A percentile compares a stretch with the other conserved stretches of the same genome.
Conservation (phyloP, 257 asterid genomes). For the Primulina huaijiensis region DNA sequence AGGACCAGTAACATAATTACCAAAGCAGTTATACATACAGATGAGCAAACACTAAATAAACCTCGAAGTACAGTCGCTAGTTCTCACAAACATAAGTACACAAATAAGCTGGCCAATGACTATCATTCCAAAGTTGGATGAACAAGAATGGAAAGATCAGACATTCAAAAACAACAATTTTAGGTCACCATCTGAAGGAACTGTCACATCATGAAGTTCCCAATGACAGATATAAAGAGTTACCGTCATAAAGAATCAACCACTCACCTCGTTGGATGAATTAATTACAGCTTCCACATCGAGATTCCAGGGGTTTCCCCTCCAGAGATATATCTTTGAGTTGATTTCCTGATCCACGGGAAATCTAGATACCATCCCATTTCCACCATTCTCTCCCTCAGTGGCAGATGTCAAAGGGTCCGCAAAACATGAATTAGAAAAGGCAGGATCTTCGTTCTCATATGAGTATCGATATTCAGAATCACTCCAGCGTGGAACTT, state of each 20-base stretch:
- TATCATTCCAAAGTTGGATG: neutral
- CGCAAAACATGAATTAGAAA: conserved; percentile 52
- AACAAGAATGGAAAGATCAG: neutral
- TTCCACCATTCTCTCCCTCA: conserved; percentile 60
- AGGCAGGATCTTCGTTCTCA: conserved; percentile 61
- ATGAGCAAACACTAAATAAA: neutral
- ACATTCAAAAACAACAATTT: neutral
- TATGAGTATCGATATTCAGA: conserved; percentile 59
- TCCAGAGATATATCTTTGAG: conserved; percentile 87
- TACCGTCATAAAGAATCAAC: conserved; percentile 15
- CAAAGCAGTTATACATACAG: neutral
- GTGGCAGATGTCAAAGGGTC: conserved; percentile 73
- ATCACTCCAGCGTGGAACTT: conserved; percentile 84
- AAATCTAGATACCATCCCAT: conserved; percentile 66
- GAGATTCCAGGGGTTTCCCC: conserved; percentile 94
- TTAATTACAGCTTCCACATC: conserved; percentile 97
- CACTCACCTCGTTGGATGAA: conserved; percentile 82
- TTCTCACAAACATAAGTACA: conserved; percentile 15
- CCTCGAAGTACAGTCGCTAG: neutral
- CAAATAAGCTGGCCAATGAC: neutral
- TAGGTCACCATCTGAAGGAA: conserved; percentile 15
- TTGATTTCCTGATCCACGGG: conserved; percentile 74
- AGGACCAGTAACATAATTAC: neutral
- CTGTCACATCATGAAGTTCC: neutral
- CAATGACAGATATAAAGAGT: neutral